Evolutionary conservation across 2,329 filamentous ascomycete species (phyloP), one percentile per base, ranked within the genome.

Genomic region (Phialophora chinensis): DNA sequence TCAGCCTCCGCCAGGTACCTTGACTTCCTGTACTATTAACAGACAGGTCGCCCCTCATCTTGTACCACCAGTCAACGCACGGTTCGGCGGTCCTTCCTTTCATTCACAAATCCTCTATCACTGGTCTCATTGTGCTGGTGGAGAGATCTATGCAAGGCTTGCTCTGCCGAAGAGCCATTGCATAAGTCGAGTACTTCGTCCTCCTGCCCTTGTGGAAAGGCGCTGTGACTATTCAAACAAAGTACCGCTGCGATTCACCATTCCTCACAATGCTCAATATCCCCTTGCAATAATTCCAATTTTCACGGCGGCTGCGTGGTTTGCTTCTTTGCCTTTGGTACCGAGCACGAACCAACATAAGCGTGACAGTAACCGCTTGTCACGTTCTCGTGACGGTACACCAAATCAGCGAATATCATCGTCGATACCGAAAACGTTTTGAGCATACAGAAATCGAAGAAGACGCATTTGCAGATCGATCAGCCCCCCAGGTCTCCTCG

Each of bases 1-100:
- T 60, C 38, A 60, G 58, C 47, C 58, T 53, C 58, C 31, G 17
- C 27, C 20, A 42, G 47, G 44, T 60, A 53, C 58, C 44, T 35
- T 60, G n/a, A 14, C 23, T 25, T 35, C 10, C 31, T 7, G 4
- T n/a, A 35, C 7, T 23, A 53, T 60, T 38, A n/a, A 50, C 47
- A 50, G 12, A 27, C 6, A 11, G 25, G 25, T 12, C 25, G 47
- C 20, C 20, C 47, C 47, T 11, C 25, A 25, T 50, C 47, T 50
- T 20, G n/a, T 23, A n/a, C 47, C 20, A 8, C 5, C 38, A 17
- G 17, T 42, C 12, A 7, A n/a, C 20, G 47, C 47, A 11, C 17
- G 47, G 25, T 27, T 25, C 20, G 27, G 14, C 2, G 23, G 49
- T 52, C 25, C 14, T 20, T 44, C 17, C 38, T 8, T 8, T 8